Base-by-base conservation (phyloP, 495 filamentous ascomycete genomes). In the Penicillium coprophilum region DNA sequence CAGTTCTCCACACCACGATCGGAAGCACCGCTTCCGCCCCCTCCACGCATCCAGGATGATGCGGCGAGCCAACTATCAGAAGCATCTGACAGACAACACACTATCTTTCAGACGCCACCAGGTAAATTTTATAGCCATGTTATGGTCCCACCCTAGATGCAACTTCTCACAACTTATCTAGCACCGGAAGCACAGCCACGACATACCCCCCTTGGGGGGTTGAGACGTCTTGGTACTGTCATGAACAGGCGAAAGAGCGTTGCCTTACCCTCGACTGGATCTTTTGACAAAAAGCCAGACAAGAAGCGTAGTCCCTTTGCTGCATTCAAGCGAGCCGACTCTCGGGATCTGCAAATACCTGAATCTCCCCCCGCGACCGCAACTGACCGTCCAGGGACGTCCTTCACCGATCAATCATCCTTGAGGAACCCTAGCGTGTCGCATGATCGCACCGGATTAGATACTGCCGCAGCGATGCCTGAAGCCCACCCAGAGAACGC, bases 161-260 rank as follows among this genome's bases (percentile, higher is more conserved):
- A 24, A 45, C 28, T 19, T 36, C 44, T 51, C 19, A 56, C 2
- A n/a, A 9, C 17, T 51, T 24, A 63, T 58, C 34, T 38, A 69
- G 71, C 48, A 9, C 73, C 75, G 9, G 71, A 79, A 53, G 61
- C 75, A 32, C 66, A 70, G 23, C 72, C 70, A 23, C 58, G 60
- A 50, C 55, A 71, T 39, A 75, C 73, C 19, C 78, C 64, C 71
- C 77, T 79, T 23, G 72, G 77, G 19, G 73, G 81, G 4, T 74
- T 90, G 12, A 85, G 85, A 62, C 82, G 88, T 50, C 79, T 93
- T 38, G 89, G 89, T 7, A 93, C 89, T n/a, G 89, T 93, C 68
- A 83, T 93, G 63, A 85, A 85, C 41, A 76, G 87, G 12, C 75
- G 87, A 58, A 77, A 77, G 63, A 78, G 78, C 40, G 62, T 78